Conservation (phyloP, 768 basidiomycete genomes). For the Calocybe indica region DNA sequence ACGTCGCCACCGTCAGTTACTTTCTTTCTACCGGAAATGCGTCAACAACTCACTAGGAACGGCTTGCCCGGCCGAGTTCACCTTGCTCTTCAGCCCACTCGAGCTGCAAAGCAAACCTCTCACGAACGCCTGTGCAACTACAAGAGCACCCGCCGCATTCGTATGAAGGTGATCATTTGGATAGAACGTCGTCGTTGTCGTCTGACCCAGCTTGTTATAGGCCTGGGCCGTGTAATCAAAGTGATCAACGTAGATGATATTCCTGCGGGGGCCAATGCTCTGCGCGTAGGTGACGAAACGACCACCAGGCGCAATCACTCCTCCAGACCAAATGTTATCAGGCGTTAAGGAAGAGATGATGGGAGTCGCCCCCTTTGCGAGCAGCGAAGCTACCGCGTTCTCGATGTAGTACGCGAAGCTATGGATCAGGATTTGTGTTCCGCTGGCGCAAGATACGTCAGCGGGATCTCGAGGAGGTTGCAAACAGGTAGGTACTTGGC, state of each 20-base stretch:
- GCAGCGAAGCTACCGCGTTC: slow-evolving; percentile 33
- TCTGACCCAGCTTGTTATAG: slow-evolving; percentile 33
- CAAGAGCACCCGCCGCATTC: slow-evolving; percentile 33
- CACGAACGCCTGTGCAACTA: slow-evolving; percentile 43
- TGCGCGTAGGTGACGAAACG: slow-evolving; percentile 42
- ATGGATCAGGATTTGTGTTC: slow-evolving; percentile 31
- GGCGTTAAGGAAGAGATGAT: slow-evolving; percentile 46
- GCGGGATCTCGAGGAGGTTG: background rate
- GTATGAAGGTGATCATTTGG: slow-evolving; percentile 46
- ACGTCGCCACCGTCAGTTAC: background rate
- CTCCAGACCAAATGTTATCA: slow-evolving; percentile 34
- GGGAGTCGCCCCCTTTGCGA: slow-evolving; percentile 40
- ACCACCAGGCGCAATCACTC: slow-evolving; percentile 26
- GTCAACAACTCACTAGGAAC: slow-evolving; percentile 26
- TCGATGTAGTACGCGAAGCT: slow-evolving; percentile 42
- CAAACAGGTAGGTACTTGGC: slow-evolving; percentile 20
- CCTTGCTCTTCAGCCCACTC: slow-evolving; percentile 24
- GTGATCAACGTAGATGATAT: slow-evolving; percentile 39
- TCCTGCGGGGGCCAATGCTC: slow-evolving; percentile 27
- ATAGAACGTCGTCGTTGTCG: slow-evolving; percentile 31
- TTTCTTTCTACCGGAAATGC: background rate
- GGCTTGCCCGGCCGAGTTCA: slow-evolving; percentile 29
- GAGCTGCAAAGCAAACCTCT: slow-evolving; percentile 35
- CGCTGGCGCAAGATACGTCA: slow-evolving; percentile 16
- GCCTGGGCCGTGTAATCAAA: slow-evolving; percentile 38